These are phyloP conservation scores for Aspergillus clavatus DNA, from an alignment of 2,329 filamentous ascomycete genomes.

Conservation along the genomic window DNA sequence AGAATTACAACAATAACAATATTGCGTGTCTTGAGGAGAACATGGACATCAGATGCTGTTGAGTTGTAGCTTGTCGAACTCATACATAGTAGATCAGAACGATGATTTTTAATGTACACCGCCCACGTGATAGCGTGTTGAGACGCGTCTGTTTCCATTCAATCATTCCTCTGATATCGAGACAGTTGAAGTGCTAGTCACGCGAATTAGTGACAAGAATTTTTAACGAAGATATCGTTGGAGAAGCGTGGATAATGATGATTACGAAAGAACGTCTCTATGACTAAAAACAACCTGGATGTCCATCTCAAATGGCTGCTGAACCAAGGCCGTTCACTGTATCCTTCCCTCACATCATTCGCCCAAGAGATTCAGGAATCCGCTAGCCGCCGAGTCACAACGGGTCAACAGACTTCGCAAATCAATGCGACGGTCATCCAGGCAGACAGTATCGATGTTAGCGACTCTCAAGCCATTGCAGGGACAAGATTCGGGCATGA, in stretches of 20 bases:
- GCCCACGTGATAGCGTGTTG: constrained; percentile 23
- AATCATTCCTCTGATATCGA: neutral
- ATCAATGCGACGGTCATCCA: constrained; percentile 6
- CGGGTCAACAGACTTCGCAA: neutral
- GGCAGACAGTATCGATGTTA: constrained; percentile 6
- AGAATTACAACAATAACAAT: too few species aligned
- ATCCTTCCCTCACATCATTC: constrained; percentile 27
- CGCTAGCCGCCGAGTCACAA: constrained; percentile 6
- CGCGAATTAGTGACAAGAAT: neutral
- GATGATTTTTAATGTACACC: constrained; percentile 2
- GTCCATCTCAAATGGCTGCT: constrained; percentile 46
- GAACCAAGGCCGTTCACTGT: constrained; percentile 34
- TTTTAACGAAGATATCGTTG: constrained; percentile 4
- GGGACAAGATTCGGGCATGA: constrained; percentile 13
- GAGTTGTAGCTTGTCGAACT: too few species aligned
- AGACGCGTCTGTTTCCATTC: constrained; percentile 15
- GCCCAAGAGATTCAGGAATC: constrained; percentile 20
- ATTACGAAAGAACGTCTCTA: constrained; percentile 32
- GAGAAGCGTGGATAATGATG: constrained; percentile 21
- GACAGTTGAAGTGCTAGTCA: constrained; percentile 1
- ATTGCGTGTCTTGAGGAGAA: too few species aligned
- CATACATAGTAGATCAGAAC: too few species aligned
- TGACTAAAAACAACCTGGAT: constrained; percentile 47
- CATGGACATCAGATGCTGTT: too few species aligned
- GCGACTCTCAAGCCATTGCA: constrained; percentile 9